A percentile compares a stretch with the other conserved stretches of the same genome.
Conservation (phyloP, 164 flowering plant species). For the Hamamelis virginiana region DNA sequence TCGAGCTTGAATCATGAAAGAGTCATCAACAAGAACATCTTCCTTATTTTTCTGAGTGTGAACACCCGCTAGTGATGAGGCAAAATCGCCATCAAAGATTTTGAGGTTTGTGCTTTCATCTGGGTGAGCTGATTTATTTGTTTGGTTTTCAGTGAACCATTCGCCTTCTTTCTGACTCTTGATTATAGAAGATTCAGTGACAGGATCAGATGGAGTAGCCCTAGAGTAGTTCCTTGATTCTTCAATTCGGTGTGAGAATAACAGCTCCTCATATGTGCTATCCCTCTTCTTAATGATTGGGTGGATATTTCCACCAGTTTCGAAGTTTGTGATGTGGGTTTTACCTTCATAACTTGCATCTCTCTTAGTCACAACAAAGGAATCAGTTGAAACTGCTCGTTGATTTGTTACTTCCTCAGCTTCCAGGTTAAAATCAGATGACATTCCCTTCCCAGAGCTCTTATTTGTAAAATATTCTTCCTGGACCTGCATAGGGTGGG, state of each 20-base stretch:
- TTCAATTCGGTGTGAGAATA: slow-evolving; percentile 42
- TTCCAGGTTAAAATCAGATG: slow-evolving; percentile 26
- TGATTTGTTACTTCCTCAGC: slow-evolving; percentile 33
- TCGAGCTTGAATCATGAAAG: slow-evolving; percentile 65
- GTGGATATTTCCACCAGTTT: slow-evolving; percentile 28
- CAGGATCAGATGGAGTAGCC: slow-evolving; percentile 30
- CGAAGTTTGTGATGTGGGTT: slow-evolving; percentile 30
- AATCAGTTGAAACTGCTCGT: slow-evolving; percentile 43
- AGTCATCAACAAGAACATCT: slow-evolving; percentile 59
- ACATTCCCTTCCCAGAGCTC: slow-evolving; percentile 24
- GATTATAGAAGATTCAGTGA: slow-evolving; percentile 30
- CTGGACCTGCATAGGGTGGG: slow-evolving; percentile 22
- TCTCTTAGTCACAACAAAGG: slow-evolving; percentile 44
- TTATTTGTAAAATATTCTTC: slow-evolving; percentile 31
- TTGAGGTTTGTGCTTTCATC: slow-evolving; percentile 23
- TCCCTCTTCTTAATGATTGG: slow-evolving; percentile 34
- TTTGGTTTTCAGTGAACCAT: slow-evolving; percentile 50
- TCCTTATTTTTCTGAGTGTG: slow-evolving; percentile 24
- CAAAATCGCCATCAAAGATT: slow-evolving; percentile 35
- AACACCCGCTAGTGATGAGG: slow-evolving; percentile 16
- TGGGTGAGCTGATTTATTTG: slow-evolving; percentile 27
- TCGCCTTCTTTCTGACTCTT: slow-evolving; percentile 54
- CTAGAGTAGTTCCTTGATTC: slow-evolving; percentile 19
- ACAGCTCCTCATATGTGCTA: slow-evolving; percentile 42
- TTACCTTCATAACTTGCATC: slow-evolving; percentile 29